These are phyloP conservation scores for Uromyces viciae-fabae DNA, from an alignment of 1,284 basidiomycete species.

Conservation along the genomic window DNA sequence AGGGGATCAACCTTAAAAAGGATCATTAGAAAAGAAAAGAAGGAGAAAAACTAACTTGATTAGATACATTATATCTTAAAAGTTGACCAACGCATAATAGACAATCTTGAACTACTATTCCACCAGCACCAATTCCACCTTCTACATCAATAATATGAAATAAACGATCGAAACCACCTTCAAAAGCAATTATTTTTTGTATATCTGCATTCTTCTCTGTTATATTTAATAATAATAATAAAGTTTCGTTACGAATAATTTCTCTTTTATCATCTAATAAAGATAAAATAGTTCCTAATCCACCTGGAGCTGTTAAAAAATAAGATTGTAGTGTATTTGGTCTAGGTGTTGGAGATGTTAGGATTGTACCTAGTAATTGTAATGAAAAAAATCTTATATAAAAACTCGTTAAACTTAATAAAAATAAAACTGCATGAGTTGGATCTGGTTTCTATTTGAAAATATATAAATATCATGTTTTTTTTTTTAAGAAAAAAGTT, in stretches of 20 bases:
- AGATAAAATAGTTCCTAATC: slow-evolving; percentile 66
- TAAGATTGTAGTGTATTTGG: slow-evolving; percentile 77
- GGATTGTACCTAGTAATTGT: slow-evolving; percentile 73
- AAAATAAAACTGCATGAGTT: slow-evolving; percentile 70
- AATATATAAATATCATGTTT: slow-evolving; percentile 50
- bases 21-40: slow-evolving; percentile 13
- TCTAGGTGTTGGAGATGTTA: slow-evolving; percentile 64
- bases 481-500: slow-evolving; percentile 44
- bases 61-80: slow-evolving; percentile 86
- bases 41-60: slow-evolving; percentile 67
- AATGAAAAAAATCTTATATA: slow-evolving; percentile 82
- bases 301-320: slow-evolving; percentile 76
- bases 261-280: slow-evolving; percentile 75
- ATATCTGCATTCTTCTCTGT: slow-evolving; percentile 85
- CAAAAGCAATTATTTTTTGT: slow-evolving; percentile 94
- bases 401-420: slow-evolving; percentile 70
- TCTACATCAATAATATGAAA: slow-evolving; percentile 83
- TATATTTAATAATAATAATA: slow-evolving; percentile 76
- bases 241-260: slow-evolving; percentile 71
- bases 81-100: slow-evolving; percentile 78
- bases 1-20: background rate
- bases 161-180: slow-evolving; percentile 91
- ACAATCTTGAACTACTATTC: slow-evolving; percentile 79
- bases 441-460: slow-evolving; percentile 69
- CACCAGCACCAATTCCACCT: slow-evolving; percentile 83